phyloP scores from a whole-genome alignment of 768 basidiomycete species.

The Tricholoma bakamatsutake region DNA sequence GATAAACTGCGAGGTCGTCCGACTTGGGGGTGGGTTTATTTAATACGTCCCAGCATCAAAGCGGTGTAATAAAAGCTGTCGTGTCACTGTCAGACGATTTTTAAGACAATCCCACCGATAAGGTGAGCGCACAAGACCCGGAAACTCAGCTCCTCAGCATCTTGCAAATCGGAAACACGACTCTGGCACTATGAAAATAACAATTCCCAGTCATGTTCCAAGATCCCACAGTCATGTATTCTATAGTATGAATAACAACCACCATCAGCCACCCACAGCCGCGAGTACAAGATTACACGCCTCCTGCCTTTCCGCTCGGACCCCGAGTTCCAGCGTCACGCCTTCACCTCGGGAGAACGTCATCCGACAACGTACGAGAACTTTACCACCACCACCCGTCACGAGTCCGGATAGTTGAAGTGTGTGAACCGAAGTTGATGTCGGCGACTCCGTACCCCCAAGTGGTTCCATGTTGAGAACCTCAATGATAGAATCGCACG shows the following conservation, averaged over 20 bases:
- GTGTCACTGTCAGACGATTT: conserved; percentile 24
- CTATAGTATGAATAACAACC: conserved; percentile 1
- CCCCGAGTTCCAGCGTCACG: conserved; percentile 87
- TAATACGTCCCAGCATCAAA: conserved; percentile 2
- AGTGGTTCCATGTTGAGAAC: conserved; percentile 96
- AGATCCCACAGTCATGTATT: conserved; percentile 6
- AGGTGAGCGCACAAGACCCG: conserved; percentile 12
- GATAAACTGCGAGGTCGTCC: conserved; percentile 8
- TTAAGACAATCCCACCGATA: conserved; percentile 12
- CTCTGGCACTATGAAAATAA: neutral
- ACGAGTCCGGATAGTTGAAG: conserved; percentile 91
- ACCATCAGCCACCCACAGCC: conserved; percentile 68
- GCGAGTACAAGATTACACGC: conserved; percentile 84
- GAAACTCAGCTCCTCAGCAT: neutral
- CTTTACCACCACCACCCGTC: conserved; percentile 91
- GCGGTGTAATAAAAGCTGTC: neutral
- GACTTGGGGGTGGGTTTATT: conserved; percentile 5
- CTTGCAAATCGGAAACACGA: neutral
- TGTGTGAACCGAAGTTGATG: conserved; percentile 85
- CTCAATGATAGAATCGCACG: conserved; percentile 93
- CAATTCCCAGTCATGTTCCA: neutral
- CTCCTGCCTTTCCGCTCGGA: conserved; percentile 86
- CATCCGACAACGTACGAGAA: conserved; percentile 92
- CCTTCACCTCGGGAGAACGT: conserved; percentile 86
- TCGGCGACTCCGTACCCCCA: conserved; percentile 82